Evolutionary conservation across 768 basidiomycete species (phyloP), one percentile per base, ranked within the genome.

Genomic region (Sporobolomyces roseus): DNA sequence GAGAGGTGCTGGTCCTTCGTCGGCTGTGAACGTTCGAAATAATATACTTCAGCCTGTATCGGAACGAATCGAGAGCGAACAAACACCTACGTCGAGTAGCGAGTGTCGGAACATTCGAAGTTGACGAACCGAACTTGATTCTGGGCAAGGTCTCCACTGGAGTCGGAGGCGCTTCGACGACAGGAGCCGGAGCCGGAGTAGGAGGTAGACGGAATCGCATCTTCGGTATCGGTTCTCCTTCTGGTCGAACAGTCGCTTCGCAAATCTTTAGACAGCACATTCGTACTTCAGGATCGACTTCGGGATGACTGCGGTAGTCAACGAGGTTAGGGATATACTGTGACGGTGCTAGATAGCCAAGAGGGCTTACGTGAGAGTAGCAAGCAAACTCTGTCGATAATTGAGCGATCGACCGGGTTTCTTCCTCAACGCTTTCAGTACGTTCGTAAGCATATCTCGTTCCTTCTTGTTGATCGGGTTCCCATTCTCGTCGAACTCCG

Each of bases 181-280:
- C 51, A 4, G 70, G 70, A 19, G 65, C 53, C 9, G 70, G 61
- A 14, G 62, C 51, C 1, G 70, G 70, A 19, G 65, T 59, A 9
- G 70, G 61, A 14, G 62, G 70, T 4, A 66, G 59, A 14, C 89
- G 69, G 64, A 73, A 66, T 5, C 72, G 68, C 65, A 93, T 87
- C 65, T 90, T 92, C 1, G 93, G 93, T 9, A 88, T 81, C 2
- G 86, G 83, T 79, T 98, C 94, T 65, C 90, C 86, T 4, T 86
- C 81, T 29, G 90, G 88, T 59, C 87, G 86, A 73, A 93, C 87
- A 49, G 92, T 83, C 25, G 94, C 82, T 74, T 97, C 94, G 8
- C 90, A 91, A 29, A 96, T 81, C 79, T 98, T 97, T 75, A 98
- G 82, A 55, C 94, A 80, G 71, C 88, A 90, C 86, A 91, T 90